Base-by-base conservation (phyloP, 1,139 yeast genomes). In the Nakaseomyces uthaithaninus region DNA sequence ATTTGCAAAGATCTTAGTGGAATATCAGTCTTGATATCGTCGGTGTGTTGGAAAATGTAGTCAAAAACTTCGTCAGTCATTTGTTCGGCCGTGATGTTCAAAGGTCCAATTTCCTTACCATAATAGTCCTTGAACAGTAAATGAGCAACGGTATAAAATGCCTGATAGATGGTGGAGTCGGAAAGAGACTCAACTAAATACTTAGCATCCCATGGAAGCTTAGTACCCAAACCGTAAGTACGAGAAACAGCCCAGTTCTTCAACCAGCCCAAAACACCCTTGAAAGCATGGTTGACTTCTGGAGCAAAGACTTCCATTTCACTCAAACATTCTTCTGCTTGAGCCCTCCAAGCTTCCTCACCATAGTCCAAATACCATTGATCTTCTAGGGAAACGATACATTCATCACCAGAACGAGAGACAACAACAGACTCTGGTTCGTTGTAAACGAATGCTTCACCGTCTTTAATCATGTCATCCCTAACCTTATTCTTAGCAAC, bases 301-400 rank as follows among this genome's bases (percentile, higher is more conserved):
- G 80, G 71, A 40, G 81, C 72, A 69, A 75, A 91, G 16, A 93
- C 75, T 64, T 84, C 76, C 93, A 93, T 80, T 50, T 65, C 61
- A 36, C 70, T 72, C 51, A 93, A 74, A 62, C 95, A 83, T 53
- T 83, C 93, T 49, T 80, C 70, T 42, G 97, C 94, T 62, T 77
- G 75, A n/a, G 70, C 64, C 61, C 83, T 83, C 99, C 99, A 93
- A 24, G 67, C 55, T 52, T 79, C 87, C 74, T 93, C 99, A 73
- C 98, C 98, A 59, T 93, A 93, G 64, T 93, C 97, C 57, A 86
- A 75, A 65, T 78, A 93, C 98, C 98, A 93, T 71, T 93, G 99
- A 67, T 93, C 98, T 68, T 93, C 97, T 44, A 93, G 75, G 12
- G 97, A 87, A 40, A 91, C 98, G 55, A 91, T 78, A 74, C 98